phyloP scores from a whole-genome alignment of 805 yeast genomes.

The Metschnikowia peoriensis region DNA sequence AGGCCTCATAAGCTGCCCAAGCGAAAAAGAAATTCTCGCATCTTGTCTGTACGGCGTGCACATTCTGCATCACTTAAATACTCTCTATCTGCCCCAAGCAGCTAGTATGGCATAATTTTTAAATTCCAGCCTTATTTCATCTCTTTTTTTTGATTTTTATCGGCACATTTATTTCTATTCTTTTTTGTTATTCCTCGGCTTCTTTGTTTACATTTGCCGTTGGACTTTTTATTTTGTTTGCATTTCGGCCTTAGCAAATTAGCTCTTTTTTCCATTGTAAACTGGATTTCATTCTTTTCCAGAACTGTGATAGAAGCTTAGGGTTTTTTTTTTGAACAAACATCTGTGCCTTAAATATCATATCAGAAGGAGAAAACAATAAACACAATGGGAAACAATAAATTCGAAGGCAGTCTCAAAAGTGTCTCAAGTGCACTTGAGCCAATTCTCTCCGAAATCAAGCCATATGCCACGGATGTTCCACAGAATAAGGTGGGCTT shows the following conservation, averaged over 20 bases:
- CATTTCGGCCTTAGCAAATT: not conserved
- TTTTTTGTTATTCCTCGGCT: not conserved
- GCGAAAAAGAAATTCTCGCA: slow-evolving; percentile 1
- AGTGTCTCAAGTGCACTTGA: slow-evolving; percentile 12
- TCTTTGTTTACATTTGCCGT: not conserved
- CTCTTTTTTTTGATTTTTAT: not conserved
- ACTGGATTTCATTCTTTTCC: not conserved
- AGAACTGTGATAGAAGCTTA: not conserved
- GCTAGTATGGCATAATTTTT: not conserved
- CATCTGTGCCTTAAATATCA: not conserved
- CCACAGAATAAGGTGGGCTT: slow-evolving; percentile 6
- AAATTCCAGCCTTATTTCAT: not conserved
- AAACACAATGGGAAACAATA: slow-evolving; percentile 4
- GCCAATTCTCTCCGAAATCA: slow-evolving; percentile 19
- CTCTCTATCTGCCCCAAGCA: slow-evolving; percentile 1
- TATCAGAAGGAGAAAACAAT: not conserved
- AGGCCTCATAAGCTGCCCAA: too few species aligned
- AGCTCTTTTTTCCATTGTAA: not conserved
- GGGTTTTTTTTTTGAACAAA: not conserved
- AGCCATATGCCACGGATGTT: slow-evolving; percentile 9
- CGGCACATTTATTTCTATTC: not conserved
- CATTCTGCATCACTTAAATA: slow-evolving; percentile 5
- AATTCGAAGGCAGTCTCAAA: slow-evolving; percentile 5
- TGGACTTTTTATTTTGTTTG: not conserved
- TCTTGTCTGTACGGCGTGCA: slow-evolving; percentile 4